Evolutionary conservation across 208 protist species (phyloP), one percentile per base, ranked within the genome.

Genomic region (Leishmania braziliensis): DNA sequence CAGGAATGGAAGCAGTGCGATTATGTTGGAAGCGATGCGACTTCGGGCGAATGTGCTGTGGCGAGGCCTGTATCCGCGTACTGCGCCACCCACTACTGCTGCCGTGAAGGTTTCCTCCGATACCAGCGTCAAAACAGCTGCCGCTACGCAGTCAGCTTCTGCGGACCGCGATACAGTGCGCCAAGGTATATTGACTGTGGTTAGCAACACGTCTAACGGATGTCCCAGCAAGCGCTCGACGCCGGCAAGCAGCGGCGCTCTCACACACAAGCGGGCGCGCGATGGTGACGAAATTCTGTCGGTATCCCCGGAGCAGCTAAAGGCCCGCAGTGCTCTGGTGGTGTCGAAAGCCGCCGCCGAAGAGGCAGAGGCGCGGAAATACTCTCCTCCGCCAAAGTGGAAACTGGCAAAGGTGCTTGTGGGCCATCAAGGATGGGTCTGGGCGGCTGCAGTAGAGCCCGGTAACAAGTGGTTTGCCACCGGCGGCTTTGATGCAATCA

Each of bases 401-500:
- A 99, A 99, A 84, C 88, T 99, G n/a, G 87, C 94, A 56, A 95
- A 98, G 39, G 95, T 99, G 29, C 86, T 98, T 18, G 86, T 95
- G 5, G 96, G 93, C 0, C 96, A 98, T 84, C 90, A 94, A 33
- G 99, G 99, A 0, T 99, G 99, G 98, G 99, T 99, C 0, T 96
- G 97, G 81, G 84, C 89, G 9, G 83, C 99, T 10, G 93, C 96
- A 5, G 98, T 99, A 10, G 99, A 99, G 78, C 93, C 95, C 8
- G 92, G 82, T n/a, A 99, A 99, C 91, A 93, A 99, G 85, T 99
- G 99, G 99, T 99, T 99, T 87, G 97, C 91, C 51, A 99, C 99
- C 1, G 99, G 99, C 62, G 95, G 98, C 46, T 97, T 94, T n/a
- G 99, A 99, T 85, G 90, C 97, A 29, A 99, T 99, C 3, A 99